phyloP scores from a whole-genome alignment of 352 stramenopile genomes.

The Phytophthora idaei region DNA sequence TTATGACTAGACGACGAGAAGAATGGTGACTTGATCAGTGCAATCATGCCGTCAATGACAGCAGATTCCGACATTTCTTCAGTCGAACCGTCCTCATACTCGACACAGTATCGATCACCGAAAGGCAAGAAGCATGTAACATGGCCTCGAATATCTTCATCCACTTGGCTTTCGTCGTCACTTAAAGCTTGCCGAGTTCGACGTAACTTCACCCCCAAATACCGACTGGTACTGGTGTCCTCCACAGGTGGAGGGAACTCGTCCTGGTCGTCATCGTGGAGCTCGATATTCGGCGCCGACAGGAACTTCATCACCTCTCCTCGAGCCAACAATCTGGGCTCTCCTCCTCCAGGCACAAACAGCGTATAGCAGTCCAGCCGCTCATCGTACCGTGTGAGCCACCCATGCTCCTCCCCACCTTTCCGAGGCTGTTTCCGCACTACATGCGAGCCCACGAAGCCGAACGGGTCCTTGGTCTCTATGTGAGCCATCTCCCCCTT shows the following conservation, averaged over 20 bases:
- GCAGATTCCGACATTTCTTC: slow-evolving; percentile 59
- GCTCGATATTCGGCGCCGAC: slow-evolving; percentile 54
- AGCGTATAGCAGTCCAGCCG: slow-evolving; percentile 69
- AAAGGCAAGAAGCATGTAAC: slow-evolving; percentile 72
- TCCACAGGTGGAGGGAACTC: slow-evolving; percentile 55
- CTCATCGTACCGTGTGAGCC: slow-evolving; percentile 76
- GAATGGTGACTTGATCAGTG: slow-evolving; percentile 41
- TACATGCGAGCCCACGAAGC: slow-evolving; percentile 68
- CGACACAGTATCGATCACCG: slow-evolving; percentile 56
- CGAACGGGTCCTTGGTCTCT: slow-evolving; percentile 62
- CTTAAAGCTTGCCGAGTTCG: slow-evolving; percentile 14
- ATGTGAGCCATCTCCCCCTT: slow-evolving; percentile 39
- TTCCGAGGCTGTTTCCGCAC: slow-evolving; percentile 38
- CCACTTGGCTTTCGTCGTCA: neutral
- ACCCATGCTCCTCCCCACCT: slow-evolving; percentile 49
- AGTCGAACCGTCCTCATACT: slow-evolving; percentile 53
- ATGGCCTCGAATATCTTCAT: slow-evolving; percentile 36
- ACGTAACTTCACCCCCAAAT: slow-evolving; percentile 51
- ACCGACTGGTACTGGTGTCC: slow-evolving; percentile 55
- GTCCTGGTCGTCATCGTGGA: slow-evolving; percentile 53
- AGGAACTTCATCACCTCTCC: slow-evolving; percentile 72
- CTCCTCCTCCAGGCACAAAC: slow-evolving; percentile 52
- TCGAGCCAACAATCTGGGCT: slow-evolving; percentile 42
- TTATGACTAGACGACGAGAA: slow-evolving; percentile 28
- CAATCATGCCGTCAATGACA: slow-evolving; percentile 70